Evolutionary conservation across 352 stramenopile genomes (phyloP).

Genomic region (Aphanomyces astaci): DNA sequence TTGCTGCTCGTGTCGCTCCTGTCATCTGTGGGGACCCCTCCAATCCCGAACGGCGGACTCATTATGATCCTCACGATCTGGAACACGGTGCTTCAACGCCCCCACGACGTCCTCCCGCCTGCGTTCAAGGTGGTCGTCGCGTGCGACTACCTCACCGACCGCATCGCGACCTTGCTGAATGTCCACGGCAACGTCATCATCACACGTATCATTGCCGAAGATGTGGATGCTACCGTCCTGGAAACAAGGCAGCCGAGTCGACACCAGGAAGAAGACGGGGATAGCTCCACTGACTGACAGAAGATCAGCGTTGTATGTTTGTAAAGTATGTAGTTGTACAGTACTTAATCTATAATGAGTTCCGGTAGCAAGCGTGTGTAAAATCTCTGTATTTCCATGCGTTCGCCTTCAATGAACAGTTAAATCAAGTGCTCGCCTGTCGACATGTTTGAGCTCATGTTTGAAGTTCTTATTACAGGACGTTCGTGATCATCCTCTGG

Average conservation of each 20-base stretch:
- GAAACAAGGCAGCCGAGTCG: background rate
- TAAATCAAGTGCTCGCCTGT: too few species aligned
- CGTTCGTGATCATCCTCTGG: too few species aligned
- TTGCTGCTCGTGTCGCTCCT: constrained; percentile 32
- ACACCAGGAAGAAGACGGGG: background rate
- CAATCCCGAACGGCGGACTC: constrained; percentile 30
- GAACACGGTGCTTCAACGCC: constrained; percentile 34
- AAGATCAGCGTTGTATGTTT: too few species aligned
- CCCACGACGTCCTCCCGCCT: constrained; percentile 31
- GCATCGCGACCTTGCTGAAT: constrained; percentile 47
- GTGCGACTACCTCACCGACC: constrained; percentile 53
- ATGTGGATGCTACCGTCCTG: constrained; percentile 24
- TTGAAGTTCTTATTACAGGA: too few species aligned
- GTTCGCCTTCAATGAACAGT: too few species aligned
- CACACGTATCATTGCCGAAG: constrained; percentile 43
- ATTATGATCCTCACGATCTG: constrained; percentile 43
- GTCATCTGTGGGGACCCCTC: constrained; percentile 27
- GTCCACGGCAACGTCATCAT: constrained; percentile 51
- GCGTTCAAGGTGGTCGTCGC: constrained; percentile 49
- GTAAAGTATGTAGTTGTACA: too few species aligned
- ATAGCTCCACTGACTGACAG: too few species aligned
- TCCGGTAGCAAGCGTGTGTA: too few species aligned
- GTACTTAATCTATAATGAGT: too few species aligned
- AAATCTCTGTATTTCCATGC: too few species aligned
- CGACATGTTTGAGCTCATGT: too few species aligned